Evolutionary conservation across 164 flowering plant genomes (phyloP).

Genomic region (Akebia trifoliata): DNA sequence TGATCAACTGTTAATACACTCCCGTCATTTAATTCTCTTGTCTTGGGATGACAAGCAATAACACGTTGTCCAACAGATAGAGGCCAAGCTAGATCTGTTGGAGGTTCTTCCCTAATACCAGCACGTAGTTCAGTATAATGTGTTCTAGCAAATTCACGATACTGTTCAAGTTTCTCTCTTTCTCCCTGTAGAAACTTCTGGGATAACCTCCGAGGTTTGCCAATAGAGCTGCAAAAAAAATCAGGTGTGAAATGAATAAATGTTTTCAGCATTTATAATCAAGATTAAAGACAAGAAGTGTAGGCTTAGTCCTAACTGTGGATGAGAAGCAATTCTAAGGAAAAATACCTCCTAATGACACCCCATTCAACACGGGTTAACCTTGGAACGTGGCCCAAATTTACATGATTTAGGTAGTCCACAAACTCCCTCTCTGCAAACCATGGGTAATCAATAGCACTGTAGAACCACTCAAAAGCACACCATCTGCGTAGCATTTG

Average conservation of each 20-base stretch:
- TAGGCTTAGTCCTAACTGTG: background rate
- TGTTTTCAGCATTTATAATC: background rate
- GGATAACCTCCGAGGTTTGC: conserved; percentile 89
- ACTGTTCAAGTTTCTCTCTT: conserved; percentile 73
- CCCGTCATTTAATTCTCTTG: conserved; percentile 88
- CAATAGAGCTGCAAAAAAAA: conserved; percentile 73
- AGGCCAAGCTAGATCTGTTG: conserved; percentile 85
- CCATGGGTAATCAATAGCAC: conserved; percentile 97
- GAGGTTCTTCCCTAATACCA: conserved; percentile 75
- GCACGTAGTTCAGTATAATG: conserved; percentile 77
- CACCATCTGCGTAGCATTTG: conserved; percentile 70
- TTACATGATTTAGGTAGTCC: conserved; percentile 88
- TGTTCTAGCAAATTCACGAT: conserved; percentile 80
- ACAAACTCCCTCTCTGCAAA: conserved; percentile 93
- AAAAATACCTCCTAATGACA: conserved; percentile 78
- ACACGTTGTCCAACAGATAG: conserved; percentile 87
- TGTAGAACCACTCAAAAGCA: conserved; percentile 89
- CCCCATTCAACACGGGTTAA: conserved; percentile 97
- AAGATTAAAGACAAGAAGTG: background rate
- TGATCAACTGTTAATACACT: conserved; percentile 78
- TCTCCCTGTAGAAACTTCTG: conserved; percentile 77
- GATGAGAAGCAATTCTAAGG: background rate
- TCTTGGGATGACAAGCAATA: conserved; percentile 82
- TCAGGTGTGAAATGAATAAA: conserved; percentile 4
- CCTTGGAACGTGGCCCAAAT: conserved; percentile 86